Percentiles rank a stretch among this genome's conserved stretches.
Conservation (phyloP, 169 alveolate species). For the Cryptosporidium meleagridis region DNA sequence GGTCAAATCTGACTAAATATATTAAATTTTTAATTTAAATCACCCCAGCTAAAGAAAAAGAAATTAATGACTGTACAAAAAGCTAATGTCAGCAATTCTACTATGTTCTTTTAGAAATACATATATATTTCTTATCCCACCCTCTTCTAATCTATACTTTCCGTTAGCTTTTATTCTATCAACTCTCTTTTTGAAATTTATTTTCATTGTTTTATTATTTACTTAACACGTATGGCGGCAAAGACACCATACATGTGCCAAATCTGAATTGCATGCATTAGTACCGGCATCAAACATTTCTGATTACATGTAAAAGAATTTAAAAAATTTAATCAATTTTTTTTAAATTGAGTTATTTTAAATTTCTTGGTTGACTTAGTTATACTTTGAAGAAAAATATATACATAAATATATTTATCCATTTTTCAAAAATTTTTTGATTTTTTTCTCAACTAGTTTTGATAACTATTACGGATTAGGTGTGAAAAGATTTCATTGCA, state of each 20-base stretch:
- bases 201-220: not conserved
- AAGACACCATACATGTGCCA: not conserved
- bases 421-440: no score
- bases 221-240: not conserved
- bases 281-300: not conserved
- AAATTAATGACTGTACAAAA: not conserved
- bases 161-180: not conserved
- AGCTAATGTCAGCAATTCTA: no score
- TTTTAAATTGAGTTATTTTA: no score
- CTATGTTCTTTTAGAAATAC: no score
- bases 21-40: not conserved
- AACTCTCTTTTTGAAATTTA: not conserved
- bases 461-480: not conserved
- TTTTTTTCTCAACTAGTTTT: no score
- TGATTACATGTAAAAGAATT: not conserved
- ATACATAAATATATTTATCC: no score
- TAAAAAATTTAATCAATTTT: no score
- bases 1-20: not conserved
- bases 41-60: not conserved
- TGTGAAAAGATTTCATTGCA: no score
- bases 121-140: not conserved
- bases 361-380: not conserved
- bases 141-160: not conserved
- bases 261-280: slow-evolving; percentile 4
- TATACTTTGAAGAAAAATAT: no score